These are phyloP conservation scores for Karstenula rhodostoma DNA, from an alignment of 2,329 filamentous ascomycete genomes.

Conservation along the genomic window DNA sequence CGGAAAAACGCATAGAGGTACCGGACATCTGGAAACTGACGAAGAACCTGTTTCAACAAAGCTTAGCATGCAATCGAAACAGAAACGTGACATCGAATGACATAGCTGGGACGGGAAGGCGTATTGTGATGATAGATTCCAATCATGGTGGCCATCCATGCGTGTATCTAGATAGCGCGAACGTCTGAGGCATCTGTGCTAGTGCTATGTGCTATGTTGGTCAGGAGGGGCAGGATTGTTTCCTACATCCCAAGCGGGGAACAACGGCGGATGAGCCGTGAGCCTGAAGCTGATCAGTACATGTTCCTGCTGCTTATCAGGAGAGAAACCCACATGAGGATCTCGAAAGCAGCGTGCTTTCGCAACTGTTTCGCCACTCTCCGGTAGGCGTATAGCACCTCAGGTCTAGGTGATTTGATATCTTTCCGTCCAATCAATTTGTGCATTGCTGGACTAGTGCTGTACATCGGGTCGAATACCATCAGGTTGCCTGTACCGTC, in stretches of 20 bases:
- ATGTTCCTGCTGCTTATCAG: background rate
- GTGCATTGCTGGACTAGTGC: slow-evolving; percentile 70
- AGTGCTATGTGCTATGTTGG: slow-evolving; percentile 6
- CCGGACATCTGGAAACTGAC: slow-evolving; percentile 47
- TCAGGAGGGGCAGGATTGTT: slow-evolving; percentile 13
- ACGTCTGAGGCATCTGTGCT: slow-evolving; percentile 28
- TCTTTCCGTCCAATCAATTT: slow-evolving; percentile 62
- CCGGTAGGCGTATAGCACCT: slow-evolving; percentile 69
- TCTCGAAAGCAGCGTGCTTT: slow-evolving; percentile 79
- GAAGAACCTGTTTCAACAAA: slow-evolving; percentile 40
- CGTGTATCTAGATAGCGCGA: slow-evolving; percentile 21
- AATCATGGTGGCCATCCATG: slow-evolving; percentile 17
- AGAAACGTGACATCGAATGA: background rate
- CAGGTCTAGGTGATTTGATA: slow-evolving; percentile 63
- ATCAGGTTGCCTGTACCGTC: slow-evolving; percentile 74
- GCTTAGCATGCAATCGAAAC: slow-evolving; percentile 32
- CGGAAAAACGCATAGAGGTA: slow-evolving; percentile 51
- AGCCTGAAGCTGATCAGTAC: slow-evolving; percentile 32
- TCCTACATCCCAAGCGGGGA: slow-evolving; percentile 54
- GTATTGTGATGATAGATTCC: slow-evolving; percentile 11
- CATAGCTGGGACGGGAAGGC: background rate
- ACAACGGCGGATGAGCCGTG: slow-evolving; percentile 47
- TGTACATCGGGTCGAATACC: slow-evolving; percentile 88
- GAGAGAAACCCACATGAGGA: slow-evolving; percentile 67
- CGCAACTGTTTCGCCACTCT: slow-evolving; percentile 72